These are phyloP conservation scores for Plectosphaerella plurivora DNA, from an alignment of 2,329 filamentous ascomycete species.

Conservation along the genomic window DNA sequence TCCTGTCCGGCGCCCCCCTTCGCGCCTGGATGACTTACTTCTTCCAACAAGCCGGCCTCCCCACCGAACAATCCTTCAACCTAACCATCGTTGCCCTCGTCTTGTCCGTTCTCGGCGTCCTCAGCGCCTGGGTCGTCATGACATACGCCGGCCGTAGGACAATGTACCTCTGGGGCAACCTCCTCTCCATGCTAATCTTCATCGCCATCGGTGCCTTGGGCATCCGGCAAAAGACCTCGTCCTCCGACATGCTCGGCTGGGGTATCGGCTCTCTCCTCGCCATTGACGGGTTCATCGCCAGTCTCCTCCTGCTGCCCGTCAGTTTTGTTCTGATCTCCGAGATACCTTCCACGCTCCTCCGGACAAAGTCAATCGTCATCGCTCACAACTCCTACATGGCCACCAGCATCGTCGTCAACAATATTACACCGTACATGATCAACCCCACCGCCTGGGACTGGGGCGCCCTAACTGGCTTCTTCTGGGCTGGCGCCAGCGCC, in stretches of 20 bases:
- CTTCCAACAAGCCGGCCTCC: slow-evolving; percentile 44
- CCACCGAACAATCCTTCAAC: slow-evolving; percentile 32
- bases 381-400: slow-evolving; percentile 10
- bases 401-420: slow-evolving; percentile 11
- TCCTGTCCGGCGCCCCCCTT: slow-evolving; percentile 46
- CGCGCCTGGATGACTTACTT: slow-evolving; percentile 47
- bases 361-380: slow-evolving; percentile 13
- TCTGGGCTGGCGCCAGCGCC: slow-evolving; percentile 11
- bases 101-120: slow-evolving; percentile 33
- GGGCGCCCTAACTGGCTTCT: slow-evolving; percentile 10
- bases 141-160: slow-evolving; percentile 32
- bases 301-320: slow-evolving; percentile 33
- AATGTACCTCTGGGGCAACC: slow-evolving; percentile 36
- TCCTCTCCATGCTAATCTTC: slow-evolving; percentile 28
- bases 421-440: slow-evolving; percentile 13
- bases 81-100: slow-evolving; percentile 39
- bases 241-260: slow-evolving; percentile 18
- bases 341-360: slow-evolving; percentile 17
- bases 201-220: slow-evolving; percentile 28
- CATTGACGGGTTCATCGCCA: slow-evolving; percentile 33
- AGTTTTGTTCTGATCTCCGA: slow-evolving; percentile 39
- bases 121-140: slow-evolving; percentile 37
- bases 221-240: slow-evolving; percentile 18
- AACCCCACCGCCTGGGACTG: slow-evolving; percentile 12
- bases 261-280: slow-evolving; percentile 30